Conservation (phyloP, 2,329 filamentous ascomycete species). For the Didymella exigua region DNA sequence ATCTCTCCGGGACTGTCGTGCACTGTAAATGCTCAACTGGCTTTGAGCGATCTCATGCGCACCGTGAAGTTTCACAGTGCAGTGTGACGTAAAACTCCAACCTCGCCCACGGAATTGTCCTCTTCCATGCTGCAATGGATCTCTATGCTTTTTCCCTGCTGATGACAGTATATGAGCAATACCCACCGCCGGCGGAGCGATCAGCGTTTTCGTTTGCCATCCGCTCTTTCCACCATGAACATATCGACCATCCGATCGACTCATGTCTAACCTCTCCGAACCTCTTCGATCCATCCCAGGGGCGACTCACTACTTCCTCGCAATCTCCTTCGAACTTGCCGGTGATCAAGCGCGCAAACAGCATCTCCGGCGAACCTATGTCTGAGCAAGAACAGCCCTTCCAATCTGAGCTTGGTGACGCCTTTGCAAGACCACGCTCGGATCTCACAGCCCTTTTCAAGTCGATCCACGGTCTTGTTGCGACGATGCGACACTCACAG, state of each 20-base stretch:
- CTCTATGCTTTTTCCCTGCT: not conserved
- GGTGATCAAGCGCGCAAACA: no score
- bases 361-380: not conserved
- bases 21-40: not conserved
- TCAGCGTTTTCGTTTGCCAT: conserved; percentile 20
- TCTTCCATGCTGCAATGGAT: not conserved
- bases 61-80: not conserved
- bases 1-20: not conserved
- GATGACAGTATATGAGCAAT: not conserved
- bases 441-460: not conserved
- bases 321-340: not conserved
- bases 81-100: not conserved
- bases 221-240: not conserved
- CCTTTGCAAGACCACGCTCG: not conserved
- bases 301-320: not conserved
- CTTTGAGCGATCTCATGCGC: not conserved
- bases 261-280: not conserved
- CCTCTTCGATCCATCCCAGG: not conserved
- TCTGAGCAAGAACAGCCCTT: not conserved
- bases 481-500: conserved; percentile 4
- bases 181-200: not conserved
- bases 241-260: not conserved
- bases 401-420: no score
- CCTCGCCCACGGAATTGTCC: not conserved
- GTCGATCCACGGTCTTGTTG: not conserved